Evolutionary conservation across 192 early-diverging fungal species (phyloP).

Genomic region (Coemansia biformis): DNA sequence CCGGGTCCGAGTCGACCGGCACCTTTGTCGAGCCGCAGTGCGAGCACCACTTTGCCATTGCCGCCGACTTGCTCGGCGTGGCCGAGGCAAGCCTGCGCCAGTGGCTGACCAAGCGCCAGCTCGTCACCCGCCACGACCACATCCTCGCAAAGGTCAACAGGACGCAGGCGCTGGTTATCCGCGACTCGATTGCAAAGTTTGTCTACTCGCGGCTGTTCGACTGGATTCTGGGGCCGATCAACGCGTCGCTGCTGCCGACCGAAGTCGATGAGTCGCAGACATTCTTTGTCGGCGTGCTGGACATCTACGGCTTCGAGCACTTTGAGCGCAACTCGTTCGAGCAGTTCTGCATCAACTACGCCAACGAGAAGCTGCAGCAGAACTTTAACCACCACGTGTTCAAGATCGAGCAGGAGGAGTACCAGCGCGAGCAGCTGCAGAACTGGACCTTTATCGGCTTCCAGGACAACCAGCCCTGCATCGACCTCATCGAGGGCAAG

Average conservation of each 20-base stretch:
- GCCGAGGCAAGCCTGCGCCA: slow-evolving; percentile 65
- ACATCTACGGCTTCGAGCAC: slow-evolving; percentile 78
- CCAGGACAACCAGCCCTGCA: slow-evolving; percentile 97
- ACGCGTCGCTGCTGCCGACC: slow-evolving; percentile 58
- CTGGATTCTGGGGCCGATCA: slow-evolving; percentile 78
- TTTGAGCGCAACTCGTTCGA: slow-evolving; percentile 55
- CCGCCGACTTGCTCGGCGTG: slow-evolving; percentile 79
- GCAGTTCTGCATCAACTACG: slow-evolving; percentile 78
- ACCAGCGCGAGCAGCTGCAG: slow-evolving; percentile 81
- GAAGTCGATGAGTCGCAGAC: slow-evolving; percentile 54
- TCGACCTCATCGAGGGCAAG: slow-evolving; percentile 96
- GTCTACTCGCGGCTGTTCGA: slow-evolving; percentile 77
- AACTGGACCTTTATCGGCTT: slow-evolving; percentile 98
- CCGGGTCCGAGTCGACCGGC: slow-evolving; percentile 49
- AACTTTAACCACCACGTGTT: slow-evolving; percentile 69
- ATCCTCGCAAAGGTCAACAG: slow-evolving; percentile 71
- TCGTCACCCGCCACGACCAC: slow-evolving; percentile 76
- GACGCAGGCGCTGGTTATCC: slow-evolving; percentile 63
- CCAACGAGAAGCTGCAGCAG: slow-evolving; percentile 82
- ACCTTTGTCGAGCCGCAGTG: slow-evolving; percentile 68
- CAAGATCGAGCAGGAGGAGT: slow-evolving; percentile 70
- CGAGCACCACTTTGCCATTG: slow-evolving; percentile 61
- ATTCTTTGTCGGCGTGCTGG: slow-evolving; percentile 80
- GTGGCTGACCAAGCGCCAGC: slow-evolving; percentile 77
- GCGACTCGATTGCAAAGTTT: slow-evolving; percentile 68